Conservation (phyloP, 768 basidiomycete species). For the Termitomyces sp. region DNA sequence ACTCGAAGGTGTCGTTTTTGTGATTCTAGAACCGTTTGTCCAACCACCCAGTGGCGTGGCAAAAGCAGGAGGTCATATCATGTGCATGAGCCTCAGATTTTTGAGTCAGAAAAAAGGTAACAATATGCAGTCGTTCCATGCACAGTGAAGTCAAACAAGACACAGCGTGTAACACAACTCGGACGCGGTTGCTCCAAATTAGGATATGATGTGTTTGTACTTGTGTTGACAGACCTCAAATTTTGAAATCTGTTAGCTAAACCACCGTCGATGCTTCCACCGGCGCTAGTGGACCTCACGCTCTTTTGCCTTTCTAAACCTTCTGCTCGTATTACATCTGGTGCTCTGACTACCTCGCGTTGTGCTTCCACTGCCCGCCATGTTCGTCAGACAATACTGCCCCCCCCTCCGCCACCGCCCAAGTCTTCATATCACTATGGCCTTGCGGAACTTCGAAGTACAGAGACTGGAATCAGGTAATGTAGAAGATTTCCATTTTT, state of each 20-base stretch:
- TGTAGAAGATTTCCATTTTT: background rate
- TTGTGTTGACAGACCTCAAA: background rate
- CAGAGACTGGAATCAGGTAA: background rate
- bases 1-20: background rate
- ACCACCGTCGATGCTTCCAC: slow-evolving; percentile 17
- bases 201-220: background rate
- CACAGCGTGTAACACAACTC: background rate
- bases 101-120: background rate
- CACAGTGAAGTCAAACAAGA: background rate
- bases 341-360: slow-evolving; percentile 4
- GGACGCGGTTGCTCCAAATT: background rate
- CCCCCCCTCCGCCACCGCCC: slow-evolving; percentile 3
- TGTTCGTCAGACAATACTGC: slow-evolving; percentile 18
- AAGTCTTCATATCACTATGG: slow-evolving; percentile 3
- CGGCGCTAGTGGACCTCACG: slow-evolving; percentile 22
- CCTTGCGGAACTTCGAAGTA: background rate
- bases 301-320: slow-evolving; percentile 16
- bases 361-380: slow-evolving; percentile 7
- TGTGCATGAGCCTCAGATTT: background rate
- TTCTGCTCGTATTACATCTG: slow-evolving; percentile 3
- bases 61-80: background rate
- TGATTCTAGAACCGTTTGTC: background rate
- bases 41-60: background rate
- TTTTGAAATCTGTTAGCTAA: background rate
- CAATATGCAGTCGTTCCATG: background rate